Conservation (phyloP, 2,329 filamentous ascomycete species). For the Ascochyta fabae region DNA sequence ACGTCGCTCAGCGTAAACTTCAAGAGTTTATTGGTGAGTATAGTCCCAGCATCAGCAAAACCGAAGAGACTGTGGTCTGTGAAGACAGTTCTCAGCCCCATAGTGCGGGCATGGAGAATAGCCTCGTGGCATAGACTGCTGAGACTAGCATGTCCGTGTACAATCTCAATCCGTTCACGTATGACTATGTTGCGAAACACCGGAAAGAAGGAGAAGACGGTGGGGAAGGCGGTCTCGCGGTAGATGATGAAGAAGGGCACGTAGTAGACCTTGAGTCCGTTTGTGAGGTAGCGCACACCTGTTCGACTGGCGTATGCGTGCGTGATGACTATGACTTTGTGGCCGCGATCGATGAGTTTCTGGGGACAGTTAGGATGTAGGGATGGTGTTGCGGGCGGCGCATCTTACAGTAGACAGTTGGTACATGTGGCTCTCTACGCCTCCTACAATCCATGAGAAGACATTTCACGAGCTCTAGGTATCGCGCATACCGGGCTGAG, state of each 20-base stretch:
- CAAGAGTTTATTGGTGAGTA: conserved; percentile 93
- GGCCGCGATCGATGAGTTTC: conserved; percentile 95
- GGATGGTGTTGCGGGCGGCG: neutral
- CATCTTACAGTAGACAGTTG: conserved; percentile 77
- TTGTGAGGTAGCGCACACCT: conserved; percentile 93
- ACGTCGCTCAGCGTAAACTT: conserved; percentile 97
- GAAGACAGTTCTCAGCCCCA: conserved; percentile 95
- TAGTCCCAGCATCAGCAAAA: conserved; percentile 94
- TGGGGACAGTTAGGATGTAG: conserved; percentile 38
- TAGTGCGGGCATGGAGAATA: conserved; percentile 91
- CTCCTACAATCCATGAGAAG: conserved; percentile 59
- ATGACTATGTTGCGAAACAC: conserved; percentile 97
- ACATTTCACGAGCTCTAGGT: neutral
- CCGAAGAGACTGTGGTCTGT: conserved; percentile 98
- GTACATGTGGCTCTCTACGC: conserved; percentile 98
- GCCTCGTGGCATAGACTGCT: conserved; percentile 94
- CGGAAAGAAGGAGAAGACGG: conserved; percentile 98
- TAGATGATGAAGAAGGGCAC: conserved; percentile 97
- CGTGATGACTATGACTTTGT: conserved; percentile 97
- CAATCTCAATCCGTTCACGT: conserved; percentile 92
- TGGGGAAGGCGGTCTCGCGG: conserved; percentile 90
- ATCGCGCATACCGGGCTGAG: conserved; percentile 72
- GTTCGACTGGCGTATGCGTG: conserved; percentile 92
- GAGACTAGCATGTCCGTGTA: conserved; percentile 94
- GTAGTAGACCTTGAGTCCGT: conserved; percentile 97